These are phyloP conservation scores for Leccinum uliginosum DNA, from an alignment of 768 basidiomycete species.

Conservation along the genomic window DNA sequence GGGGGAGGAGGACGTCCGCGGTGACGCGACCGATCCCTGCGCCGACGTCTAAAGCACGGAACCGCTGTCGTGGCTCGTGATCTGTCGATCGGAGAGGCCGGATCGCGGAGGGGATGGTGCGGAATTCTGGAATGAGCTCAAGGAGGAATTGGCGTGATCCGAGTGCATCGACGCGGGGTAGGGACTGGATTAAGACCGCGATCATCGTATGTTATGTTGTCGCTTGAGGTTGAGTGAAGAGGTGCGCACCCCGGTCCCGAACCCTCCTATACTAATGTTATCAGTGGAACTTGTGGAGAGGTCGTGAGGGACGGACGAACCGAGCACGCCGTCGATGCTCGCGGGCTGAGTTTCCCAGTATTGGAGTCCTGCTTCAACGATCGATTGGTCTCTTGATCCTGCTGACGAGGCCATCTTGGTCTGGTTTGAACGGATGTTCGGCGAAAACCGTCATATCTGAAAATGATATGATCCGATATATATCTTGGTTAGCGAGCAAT, in stretches of 20 bases:
- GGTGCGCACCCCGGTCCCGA: slow-evolving; percentile 47
- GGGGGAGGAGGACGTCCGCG: slow-evolving; percentile 79
- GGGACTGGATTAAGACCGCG: slow-evolving; percentile 44
- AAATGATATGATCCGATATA: no score
- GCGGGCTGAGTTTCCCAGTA: slow-evolving; percentile 88
- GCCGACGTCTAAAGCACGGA: slow-evolving; percentile 85
- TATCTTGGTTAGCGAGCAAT: no score
- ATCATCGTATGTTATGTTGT: background rate
- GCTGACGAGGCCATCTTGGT: slow-evolving; percentile 3
- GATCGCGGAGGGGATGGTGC: slow-evolving; percentile 69
- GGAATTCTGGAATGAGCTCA: slow-evolving; percentile 74
- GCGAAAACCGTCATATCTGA: no score
- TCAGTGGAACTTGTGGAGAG: slow-evolving; percentile 15
- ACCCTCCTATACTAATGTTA: slow-evolving; percentile 36
- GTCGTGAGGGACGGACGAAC: slow-evolving; percentile 30
- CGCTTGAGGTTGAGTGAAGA: background rate
- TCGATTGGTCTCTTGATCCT: slow-evolving; percentile 38
- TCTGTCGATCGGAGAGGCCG: slow-evolving; percentile 38
- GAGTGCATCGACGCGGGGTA: slow-evolving; percentile 87
- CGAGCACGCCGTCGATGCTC: slow-evolving; percentile 83
- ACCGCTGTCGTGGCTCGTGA: slow-evolving; percentile 35
- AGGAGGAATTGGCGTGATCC: slow-evolving; percentile 88
- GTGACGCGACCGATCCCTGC: slow-evolving; percentile 95
- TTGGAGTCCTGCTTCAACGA: slow-evolving; percentile 70
- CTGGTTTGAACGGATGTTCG: no score